A percentile compares a stretch with the other conserved stretches of the same genome.
phyloP scores from a whole-genome alignment of 208 protist species.

The Novymonas esmeraldas region DNA sequence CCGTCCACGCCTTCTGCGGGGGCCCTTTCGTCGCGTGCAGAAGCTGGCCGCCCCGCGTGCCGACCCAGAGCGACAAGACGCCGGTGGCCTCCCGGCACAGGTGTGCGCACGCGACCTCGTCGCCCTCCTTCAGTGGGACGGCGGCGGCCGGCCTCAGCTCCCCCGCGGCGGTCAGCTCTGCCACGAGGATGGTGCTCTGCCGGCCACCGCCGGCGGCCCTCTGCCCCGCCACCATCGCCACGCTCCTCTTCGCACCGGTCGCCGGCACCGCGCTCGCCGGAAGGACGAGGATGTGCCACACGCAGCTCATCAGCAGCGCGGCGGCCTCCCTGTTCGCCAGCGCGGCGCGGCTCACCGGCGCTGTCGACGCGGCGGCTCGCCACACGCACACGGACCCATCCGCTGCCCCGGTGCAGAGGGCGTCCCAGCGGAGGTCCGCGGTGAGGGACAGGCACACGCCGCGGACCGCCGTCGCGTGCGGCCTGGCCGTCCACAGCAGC shows the following conservation, averaged over 20 bases:
- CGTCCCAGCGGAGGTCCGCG: slow-evolving; percentile 13
- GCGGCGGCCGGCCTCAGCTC: background rate
- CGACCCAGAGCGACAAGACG: slow-evolving; percentile 9
- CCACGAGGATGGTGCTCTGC: slow-evolving; percentile 5
- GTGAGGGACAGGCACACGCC: slow-evolving; percentile 28
- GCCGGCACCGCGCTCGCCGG: background rate
- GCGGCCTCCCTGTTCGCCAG: background rate
- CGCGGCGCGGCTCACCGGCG: background rate
- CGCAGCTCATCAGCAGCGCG: background rate
- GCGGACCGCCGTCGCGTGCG: slow-evolving; percentile 28
- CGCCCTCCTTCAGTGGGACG: background rate
- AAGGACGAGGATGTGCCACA: slow-evolving; percentile 12
- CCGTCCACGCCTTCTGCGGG: slow-evolving; percentile 2
- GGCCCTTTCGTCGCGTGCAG: slow-evolving; percentile 7
- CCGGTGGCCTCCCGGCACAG: slow-evolving; percentile 6
- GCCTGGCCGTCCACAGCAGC: slow-evolving; percentile 22
- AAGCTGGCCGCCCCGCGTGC: slow-evolving; percentile 13
- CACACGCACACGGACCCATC: slow-evolving; percentile 33
- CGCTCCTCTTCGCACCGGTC: background rate
- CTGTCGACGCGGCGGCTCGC: background rate
- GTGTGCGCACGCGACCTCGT: slow-evolving; percentile 24
- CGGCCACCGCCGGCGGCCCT: background rate
- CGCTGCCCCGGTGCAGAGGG: slow-evolving; percentile 26
- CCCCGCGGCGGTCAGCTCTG: slow-evolving; percentile 3
- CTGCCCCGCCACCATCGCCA: slow-evolving; percentile 8